Evolutionary conservation across 768 basidiomycete species (phyloP), one percentile per base, ranked within the genome.

Genomic region (Hericium alpestre): DNA sequence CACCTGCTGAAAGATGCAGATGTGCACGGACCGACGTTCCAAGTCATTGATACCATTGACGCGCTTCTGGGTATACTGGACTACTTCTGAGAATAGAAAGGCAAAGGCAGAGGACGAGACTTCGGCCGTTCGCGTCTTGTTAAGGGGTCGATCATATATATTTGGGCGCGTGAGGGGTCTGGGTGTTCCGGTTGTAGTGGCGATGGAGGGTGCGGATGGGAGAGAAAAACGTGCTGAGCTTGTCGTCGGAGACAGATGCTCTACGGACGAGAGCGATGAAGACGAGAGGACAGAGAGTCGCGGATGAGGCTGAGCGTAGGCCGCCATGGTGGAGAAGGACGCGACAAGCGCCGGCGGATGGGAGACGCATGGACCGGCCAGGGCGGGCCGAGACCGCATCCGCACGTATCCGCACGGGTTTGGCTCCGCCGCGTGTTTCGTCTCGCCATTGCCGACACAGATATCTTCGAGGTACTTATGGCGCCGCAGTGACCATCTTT

Each of bases 61-160:
- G 54, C 93, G 82, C 66, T 91, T 93, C 73, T 98, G 96, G 1
- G 92, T 95, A 72, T 98, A 98, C 69, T 93, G 87, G 1, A 99
- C 86, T 12, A 93, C 76, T 72, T 98, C 94, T 4, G 89, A 88
- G 71, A 97, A 93, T 57, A 98, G 77, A 67, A 96, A 98, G 0
- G 87, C 70, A 67, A 91, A 93, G 0, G 93, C 87, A 2, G 86
- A 79, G 4, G 84, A 76, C 15, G 89, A 87, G 53, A 95, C 90
- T 67, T 98, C 95, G 23, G 84, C 72, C 12, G 82, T 78, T 46
- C 90, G 83, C 2, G 90, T 84, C 76, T 93, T 95, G 76, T 89
- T 92, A 63, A 96, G 76, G 51, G 80, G 84, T 57, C 93, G 79
- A 65, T 97, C 95, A 71, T 95, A 91, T 59, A 97, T 92, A 62